Evolutionary conservation across 2,329 filamentous ascomycete species (phyloP).

Genomic region (Trichoderma endophyticum): DNA sequence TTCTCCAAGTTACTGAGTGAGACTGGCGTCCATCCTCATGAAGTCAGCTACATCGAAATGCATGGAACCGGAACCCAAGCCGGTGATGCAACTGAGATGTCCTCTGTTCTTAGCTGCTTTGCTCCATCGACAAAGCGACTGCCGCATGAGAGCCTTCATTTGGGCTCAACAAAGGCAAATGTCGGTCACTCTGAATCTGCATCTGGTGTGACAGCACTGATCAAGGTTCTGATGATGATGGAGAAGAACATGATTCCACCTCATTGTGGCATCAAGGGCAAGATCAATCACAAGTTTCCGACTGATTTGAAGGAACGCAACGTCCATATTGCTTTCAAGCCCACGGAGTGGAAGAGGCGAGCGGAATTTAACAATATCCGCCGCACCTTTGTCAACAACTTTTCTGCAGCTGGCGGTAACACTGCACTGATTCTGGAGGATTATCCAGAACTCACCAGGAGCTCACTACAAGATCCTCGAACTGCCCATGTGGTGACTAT

Average conservation of each 20-base stretch:
- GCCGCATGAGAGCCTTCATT: constrained; percentile 30
- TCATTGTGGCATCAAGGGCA: constrained; percentile 62
- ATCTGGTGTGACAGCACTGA: constrained; percentile 58
- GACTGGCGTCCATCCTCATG: constrained; percentile 70
- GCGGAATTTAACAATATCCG: constrained; percentile 32
- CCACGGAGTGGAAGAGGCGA: background rate
- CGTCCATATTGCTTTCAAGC: constrained; percentile 35
- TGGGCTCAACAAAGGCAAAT: constrained; percentile 51
- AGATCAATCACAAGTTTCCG: constrained; percentile 57
- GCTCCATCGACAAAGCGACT: constrained; percentile 49
- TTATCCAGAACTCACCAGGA: constrained; percentile 33
- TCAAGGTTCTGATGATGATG: constrained; percentile 65
- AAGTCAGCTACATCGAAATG: constrained; percentile 85
- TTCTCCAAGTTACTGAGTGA: constrained; percentile 55
- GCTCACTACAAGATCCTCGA: background rate
- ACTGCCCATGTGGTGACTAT: constrained; percentile 3
- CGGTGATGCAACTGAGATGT: constrained; percentile 80
- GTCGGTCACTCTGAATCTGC: constrained; percentile 64
- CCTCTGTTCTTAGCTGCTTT: constrained; percentile 63
- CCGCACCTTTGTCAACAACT: constrained; percentile 56
- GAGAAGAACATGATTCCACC: constrained; percentile 60
- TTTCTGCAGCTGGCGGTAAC: constrained; percentile 69
- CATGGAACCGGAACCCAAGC: constrained; percentile 89
- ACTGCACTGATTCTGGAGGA: constrained; percentile 63
- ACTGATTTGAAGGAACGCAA: constrained; percentile 55